Conservation (phyloP, 768 basidiomycete species). For the Podaxis sp. region DNA sequence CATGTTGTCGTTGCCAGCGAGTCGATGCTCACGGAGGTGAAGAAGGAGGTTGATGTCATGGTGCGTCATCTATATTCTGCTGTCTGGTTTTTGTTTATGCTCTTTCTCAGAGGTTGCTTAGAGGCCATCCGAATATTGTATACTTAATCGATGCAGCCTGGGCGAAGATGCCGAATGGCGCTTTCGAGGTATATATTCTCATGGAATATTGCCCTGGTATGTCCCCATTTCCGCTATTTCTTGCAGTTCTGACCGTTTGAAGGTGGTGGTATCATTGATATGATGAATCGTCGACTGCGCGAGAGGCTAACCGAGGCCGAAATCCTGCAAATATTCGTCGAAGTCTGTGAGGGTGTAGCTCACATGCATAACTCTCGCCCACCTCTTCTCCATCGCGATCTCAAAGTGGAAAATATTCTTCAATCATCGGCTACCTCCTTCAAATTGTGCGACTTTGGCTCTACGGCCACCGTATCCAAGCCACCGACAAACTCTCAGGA, state of each 20-base stretch:
- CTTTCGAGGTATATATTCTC: conserved; percentile 95
- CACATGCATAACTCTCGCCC: conserved; percentile 94
- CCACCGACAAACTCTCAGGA: conserved; percentile 81
- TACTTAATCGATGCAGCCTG: conserved; percentile 95
- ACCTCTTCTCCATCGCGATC: conserved; percentile 90
- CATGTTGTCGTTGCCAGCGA: conserved; percentile 92
- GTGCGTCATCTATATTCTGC: conserved; percentile 41
- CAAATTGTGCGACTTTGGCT: conserved; percentile 98
- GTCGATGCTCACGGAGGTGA: conserved; percentile 86
- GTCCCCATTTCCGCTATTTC: conserved; percentile 19
- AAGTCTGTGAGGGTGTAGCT: conserved; percentile 95
- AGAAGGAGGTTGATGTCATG: conserved; percentile 99
- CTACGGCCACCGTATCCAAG: conserved; percentile 73
- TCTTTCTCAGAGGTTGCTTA: conserved; percentile 70
- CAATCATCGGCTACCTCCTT: conserved; percentile 80
- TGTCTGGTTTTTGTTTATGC: conserved; percentile 24
- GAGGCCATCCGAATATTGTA: conserved; percentile 93
- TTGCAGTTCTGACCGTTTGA: conserved; percentile 14
- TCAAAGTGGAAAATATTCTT: conserved; percentile 99
- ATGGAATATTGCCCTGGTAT: conserved; percentile 96
- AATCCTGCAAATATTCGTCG: conserved; percentile 96
- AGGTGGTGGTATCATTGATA: conserved; percentile 99
- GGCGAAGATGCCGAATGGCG: conserved; percentile 77
- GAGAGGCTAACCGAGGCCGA: conserved; percentile 95
- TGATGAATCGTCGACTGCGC: conserved; percentile 96